Base-by-base conservation (phyloP, 495 filamentous ascomycete species). In the Parmelia sp. region DNA sequence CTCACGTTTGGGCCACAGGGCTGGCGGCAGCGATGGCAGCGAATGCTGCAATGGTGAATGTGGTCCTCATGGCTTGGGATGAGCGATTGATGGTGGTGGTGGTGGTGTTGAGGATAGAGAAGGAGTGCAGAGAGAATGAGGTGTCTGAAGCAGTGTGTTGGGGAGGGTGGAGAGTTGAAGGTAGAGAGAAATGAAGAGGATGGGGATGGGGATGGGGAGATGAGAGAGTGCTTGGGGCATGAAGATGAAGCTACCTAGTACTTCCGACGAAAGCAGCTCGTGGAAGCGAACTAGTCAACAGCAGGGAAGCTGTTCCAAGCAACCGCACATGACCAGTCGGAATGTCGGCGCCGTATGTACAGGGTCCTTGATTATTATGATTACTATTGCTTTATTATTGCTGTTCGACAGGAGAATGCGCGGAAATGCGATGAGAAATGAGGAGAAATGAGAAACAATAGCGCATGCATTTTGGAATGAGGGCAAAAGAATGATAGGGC, bases 21-120 rank as follows among this genome's bases (percentile, higher is more conserved):
- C 57, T 66, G 29, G 69, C 69, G 49, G 58, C 63, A 31, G 61
- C 66, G 31, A 60, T 25, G 9, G 69, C 66, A 64, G 69, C 69
- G 35, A 66, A 58, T 57, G 69, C 69, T 66, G 69, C 64, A 60
- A 70, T 37, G 51, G 53, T 44, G 40, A 66, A 25, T 49, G 53
- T 65, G 44, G 49, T 27, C 64, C 66, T 70, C 69, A 70, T 70
- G 23, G 39, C 29, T 65, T 55, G 29, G 42, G 21, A 19, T 35
- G 27, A 14, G 14, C 49, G n/a, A 44, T 63, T 45, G 51, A 65
- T 11, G 58, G 44, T 33, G 57, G 42, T 37, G 33, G 39, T 36
- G 19, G n/a, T n/a, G n/a, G 10, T 36, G 10, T 8, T 57, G 35
- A 40, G 44, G 45, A 33, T 62, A 60, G 58, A 49, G 35, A 9